These are phyloP conservation scores for Fusarium aywerte DNA, from an alignment of 2,329 filamentous ascomycete species.

Conservation along the genomic window DNA sequence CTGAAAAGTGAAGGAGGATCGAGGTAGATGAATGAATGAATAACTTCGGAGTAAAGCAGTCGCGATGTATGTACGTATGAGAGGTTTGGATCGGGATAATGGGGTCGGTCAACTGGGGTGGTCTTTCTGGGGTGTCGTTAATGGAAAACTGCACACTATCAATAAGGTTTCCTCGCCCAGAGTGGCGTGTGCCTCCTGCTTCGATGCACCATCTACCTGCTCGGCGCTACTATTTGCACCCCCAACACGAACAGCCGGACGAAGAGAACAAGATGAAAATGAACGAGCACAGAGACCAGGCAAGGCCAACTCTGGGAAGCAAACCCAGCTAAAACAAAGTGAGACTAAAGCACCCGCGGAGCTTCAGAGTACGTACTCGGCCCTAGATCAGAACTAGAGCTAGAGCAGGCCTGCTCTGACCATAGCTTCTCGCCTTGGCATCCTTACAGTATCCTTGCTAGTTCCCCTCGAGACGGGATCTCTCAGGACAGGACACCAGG, in stretches of 20 bases:
- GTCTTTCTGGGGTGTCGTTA: constrained; percentile 39
- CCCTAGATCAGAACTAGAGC: constrained; percentile 1
- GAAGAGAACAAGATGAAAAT: constrained; percentile 24
- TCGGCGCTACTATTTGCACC: constrained; percentile 1
- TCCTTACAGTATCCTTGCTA: constrained; percentile 24
- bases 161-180: constrained; percentile 45
- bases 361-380: not conserved
- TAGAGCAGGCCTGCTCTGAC: constrained; percentile 30
- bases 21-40: constrained; percentile 40
- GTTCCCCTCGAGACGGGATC: constrained; percentile 47
- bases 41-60: constrained; percentile 20
- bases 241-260: not conserved
- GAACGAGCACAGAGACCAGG: constrained; percentile 31
- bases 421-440: constrained; percentile 38
- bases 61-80: constrained; percentile 36
- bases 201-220: constrained; percentile 28
- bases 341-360: constrained; percentile 12
- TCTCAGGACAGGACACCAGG: constrained; percentile 42
- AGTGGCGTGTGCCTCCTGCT: constrained; percentile 42
- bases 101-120: constrained; percentile 33
- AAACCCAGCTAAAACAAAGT: constrained; percentile 6
- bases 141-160: constrained; percentile 39
- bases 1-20: constrained; percentile 30
- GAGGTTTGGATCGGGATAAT: constrained; percentile 40
- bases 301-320: constrained; percentile 1